phyloP scores from a whole-genome alignment of 805 yeast species.

The Zygosaccharomyces bisporus region DNA sequence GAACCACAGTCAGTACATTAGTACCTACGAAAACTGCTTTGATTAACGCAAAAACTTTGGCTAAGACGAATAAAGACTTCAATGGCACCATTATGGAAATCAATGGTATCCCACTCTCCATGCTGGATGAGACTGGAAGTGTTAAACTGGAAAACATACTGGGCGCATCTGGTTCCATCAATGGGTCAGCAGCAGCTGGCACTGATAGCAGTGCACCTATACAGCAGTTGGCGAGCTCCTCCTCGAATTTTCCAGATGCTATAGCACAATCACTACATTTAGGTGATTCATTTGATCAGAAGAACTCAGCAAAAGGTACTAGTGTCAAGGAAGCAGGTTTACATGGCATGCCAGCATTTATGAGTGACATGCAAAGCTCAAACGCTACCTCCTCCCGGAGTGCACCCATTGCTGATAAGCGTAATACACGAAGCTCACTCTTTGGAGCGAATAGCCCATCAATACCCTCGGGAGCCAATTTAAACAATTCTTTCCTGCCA shows the following conservation, averaged over 20 bases:
- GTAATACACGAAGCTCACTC: slow-evolving; percentile 14
- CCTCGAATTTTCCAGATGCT: slow-evolving; percentile 4
- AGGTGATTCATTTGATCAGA: neutral
- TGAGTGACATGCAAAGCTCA: slow-evolving; percentile 14
- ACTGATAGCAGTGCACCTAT: neutral
- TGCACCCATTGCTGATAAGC: neutral
- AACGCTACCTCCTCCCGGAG: slow-evolving; percentile 10
- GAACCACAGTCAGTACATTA: slow-evolving; percentile 84
- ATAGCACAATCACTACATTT: slow-evolving; percentile 4
- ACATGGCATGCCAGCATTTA: slow-evolving; percentile 3
- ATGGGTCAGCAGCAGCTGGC: neutral
- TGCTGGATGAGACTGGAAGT: slow-evolving; percentile 81
- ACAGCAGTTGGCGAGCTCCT: neutral
- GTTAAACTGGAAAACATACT: slow-evolving; percentile 30
- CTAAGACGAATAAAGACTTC: slow-evolving; percentile 22
- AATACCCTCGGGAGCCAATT: slow-evolving; percentile 14
- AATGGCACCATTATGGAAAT: slow-evolving; percentile 45
- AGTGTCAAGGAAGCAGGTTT: neutral
- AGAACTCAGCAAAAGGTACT: neutral
- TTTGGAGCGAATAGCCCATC: slow-evolving; percentile 21
- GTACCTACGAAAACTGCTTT: slow-evolving; percentile 83
- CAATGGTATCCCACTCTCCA: slow-evolving; percentile 63
- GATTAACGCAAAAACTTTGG: slow-evolving; percentile 34
- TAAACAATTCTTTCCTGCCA: slow-evolving; percentile 15
- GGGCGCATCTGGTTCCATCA: neutral